Conservation (phyloP, 441 rosid genomes). For the Francoa sonchifolia region DNA sequence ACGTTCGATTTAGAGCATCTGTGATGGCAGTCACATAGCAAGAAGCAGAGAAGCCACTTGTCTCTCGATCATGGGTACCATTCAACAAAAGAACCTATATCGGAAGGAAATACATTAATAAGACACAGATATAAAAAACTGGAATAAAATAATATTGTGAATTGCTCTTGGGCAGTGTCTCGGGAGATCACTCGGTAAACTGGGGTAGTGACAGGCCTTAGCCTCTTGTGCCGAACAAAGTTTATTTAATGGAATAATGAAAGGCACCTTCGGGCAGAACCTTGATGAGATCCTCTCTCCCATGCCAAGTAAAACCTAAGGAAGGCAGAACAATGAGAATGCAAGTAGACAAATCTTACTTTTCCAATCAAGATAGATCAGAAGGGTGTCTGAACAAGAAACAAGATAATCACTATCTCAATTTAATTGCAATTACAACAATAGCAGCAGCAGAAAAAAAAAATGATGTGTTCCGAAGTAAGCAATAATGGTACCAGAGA, state of each 20-base stretch:
- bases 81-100: slow-evolving; percentile 67
- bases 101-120: slow-evolving; percentile 9
- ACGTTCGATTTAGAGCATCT: slow-evolving; percentile 65
- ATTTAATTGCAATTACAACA: neutral
- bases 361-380: too few relatives aligned
- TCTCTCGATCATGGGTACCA: slow-evolving; percentile 77
- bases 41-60: slow-evolving; percentile 66
- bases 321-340: neutral
- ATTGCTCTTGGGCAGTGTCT: too few relatives aligned
- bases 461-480: slow-evolving; percentile 4
- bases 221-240: too few relatives aligned
- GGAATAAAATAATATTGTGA: too few relatives aligned
- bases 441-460: neutral
- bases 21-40: slow-evolving; percentile 69
- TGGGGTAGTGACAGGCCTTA: too few relatives aligned
- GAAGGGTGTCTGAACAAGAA: too few relatives aligned
- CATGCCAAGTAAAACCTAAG: slow-evolving; percentile 75
- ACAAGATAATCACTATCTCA: neutral
- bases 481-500: slow-evolving; percentile 44
- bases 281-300: slow-evolving; percentile 80
- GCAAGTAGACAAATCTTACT: too few relatives aligned
- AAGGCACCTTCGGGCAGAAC: slow-evolving; percentile 72
- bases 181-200: too few relatives aligned
- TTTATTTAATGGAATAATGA: neutral
- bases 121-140: too few relatives aligned